Conservation (phyloP, 169 alveolate genomes). For the Plasmodium cynomolgi region DNA sequence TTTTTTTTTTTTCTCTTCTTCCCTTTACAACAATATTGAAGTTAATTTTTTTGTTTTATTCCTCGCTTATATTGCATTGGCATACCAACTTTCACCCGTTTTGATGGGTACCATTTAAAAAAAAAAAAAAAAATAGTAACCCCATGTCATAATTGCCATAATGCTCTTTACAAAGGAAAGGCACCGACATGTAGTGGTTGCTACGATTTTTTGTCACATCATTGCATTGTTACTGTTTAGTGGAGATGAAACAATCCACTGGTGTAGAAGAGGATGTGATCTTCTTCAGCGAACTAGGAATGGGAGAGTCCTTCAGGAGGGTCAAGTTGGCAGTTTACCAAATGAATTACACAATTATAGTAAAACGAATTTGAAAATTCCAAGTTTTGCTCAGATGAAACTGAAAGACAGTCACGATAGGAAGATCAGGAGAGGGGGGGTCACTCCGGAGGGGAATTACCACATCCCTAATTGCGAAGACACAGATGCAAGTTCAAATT, state of each 20-base stretch:
- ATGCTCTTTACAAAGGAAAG: conserved; percentile 19
- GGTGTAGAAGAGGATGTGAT: not conserved
- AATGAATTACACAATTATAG: not conserved
- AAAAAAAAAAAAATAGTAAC: not conserved
- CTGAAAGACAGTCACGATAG: conserved; percentile 8
- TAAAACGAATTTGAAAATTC: not conserved
- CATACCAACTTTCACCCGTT: not conserved
- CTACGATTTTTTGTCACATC: not conserved
- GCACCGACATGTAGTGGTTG: not conserved
- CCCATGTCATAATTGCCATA: not conserved
- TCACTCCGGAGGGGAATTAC: not conserved
- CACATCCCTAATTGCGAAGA: not conserved
- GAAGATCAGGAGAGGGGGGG: not conserved
- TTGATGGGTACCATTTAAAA: not conserved
- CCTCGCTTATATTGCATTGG: not conserved
- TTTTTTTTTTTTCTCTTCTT: not conserved
- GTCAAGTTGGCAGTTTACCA: not conserved
- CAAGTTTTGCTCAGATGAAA: not conserved
- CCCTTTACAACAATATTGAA: not conserved
- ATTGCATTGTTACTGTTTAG: not conserved
- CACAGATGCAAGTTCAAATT: not conserved
- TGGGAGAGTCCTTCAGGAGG: not conserved
- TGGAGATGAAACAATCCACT: not conserved
- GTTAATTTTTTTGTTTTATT: not conserved
- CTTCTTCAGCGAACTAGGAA: not conserved